Evolutionary conservation across 768 basidiomycete genomes (phyloP), one percentile per base, ranked within the genome.

Genomic region (Naematelia encephala): DNA sequence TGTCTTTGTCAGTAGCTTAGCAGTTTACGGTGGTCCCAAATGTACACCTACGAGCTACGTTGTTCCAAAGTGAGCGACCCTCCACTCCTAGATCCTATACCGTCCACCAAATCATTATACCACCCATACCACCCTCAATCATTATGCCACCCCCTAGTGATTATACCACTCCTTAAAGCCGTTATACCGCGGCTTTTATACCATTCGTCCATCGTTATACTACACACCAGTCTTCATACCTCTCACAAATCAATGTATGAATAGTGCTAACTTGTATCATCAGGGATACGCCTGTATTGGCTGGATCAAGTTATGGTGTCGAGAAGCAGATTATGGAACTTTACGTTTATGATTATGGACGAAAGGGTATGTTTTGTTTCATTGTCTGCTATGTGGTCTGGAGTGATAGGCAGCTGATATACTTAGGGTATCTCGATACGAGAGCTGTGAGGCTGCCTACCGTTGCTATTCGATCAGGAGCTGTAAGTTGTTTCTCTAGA

Each of bases 251-350:
- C 34, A 16, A 8, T 19, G 46, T 5, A 25, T 28, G 22, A 21
- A 26, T 27, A 10, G 16, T 10, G 23, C 25, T 10, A 5, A 34
- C 27, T 54, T n/a, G 43, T 19, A 12, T n/a, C n/a, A 5, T 8
- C 27, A 72, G 69, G 26, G 68, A 73, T 13, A 77, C 75, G n/a
- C 76, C 76, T 1, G 53, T 77, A 4, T 56, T 74, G 22, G 73
- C 77, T 11, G 74, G 72, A 48, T 68, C 68, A 5, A 70, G 68
- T 51, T 78, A 78, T 58, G 77, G 77, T 3, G 64, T 71, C 13
- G 69, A 69, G 51, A 78, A 78, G 62, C 64, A 67, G 30, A 69
- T 76, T 44, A 63, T 71, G 25, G 77, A 78, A 67, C 62, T 76
- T 21, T 71, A 74, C 44, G 71, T 67, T 8, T 77, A 74, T 57